These are phyloP conservation scores for Corylus heterophylla DNA, from an alignment of 306 rosid genomes.

Conservation along the genomic window DNA sequence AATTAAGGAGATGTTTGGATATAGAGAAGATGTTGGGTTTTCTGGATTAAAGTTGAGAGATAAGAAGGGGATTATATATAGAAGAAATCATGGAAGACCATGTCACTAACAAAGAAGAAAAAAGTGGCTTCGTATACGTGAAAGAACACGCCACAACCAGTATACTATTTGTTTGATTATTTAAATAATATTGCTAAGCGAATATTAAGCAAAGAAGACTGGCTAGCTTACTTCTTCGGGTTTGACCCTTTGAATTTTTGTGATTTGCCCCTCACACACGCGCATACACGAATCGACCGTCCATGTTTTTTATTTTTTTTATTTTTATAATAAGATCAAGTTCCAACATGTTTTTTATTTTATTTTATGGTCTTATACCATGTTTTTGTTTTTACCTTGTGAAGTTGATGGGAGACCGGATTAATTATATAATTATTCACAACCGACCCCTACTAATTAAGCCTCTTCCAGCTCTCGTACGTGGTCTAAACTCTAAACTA, in stretches of 20 bases:
- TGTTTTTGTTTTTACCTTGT: not conserved
- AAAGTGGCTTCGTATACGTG: not conserved
- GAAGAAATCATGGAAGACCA: not conserved
- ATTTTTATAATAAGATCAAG: not conserved
- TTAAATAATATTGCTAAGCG: not conserved
- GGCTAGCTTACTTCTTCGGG: constrained; percentile 10
- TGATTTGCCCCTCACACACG: constrained; percentile 18
- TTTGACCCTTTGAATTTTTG: constrained; percentile 44
- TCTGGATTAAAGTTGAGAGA: not conserved
- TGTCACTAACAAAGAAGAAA: constrained; percentile 1
- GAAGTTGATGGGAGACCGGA: not conserved
- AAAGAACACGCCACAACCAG: not conserved
- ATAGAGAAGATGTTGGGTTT: not conserved
- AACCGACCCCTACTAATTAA: not conserved
- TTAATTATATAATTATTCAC: not conserved
- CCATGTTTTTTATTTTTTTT: too few relatives aligned
- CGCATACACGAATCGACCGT: not conserved
- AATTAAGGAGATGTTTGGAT: not conserved
- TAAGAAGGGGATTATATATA: not conserved
- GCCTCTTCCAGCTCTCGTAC: not conserved
- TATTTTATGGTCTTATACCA: not conserved
- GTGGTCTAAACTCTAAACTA: not conserved
- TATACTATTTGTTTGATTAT: too few relatives aligned
- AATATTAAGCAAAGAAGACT: not conserved
- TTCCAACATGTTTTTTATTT: too few relatives aligned